Percentiles rank a stretch among this genome's conserved stretches.
Conservation (phyloP, 768 basidiomycete species). For the Leccinellum rugosiceps region DNA sequence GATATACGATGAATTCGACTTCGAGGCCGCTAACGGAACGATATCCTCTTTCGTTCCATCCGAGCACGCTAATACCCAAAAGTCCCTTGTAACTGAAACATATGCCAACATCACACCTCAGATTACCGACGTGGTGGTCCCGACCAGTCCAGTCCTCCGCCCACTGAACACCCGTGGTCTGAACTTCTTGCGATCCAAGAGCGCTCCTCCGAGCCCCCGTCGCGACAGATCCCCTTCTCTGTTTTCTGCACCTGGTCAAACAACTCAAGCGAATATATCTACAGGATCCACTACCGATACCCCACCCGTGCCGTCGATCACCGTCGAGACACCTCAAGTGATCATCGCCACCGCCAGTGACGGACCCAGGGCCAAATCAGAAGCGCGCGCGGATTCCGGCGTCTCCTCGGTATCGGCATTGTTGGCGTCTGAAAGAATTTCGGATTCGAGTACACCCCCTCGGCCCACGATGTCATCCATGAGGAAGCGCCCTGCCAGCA, state of each 20-base stretch:
- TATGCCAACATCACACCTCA: slow-evolving; percentile 4
- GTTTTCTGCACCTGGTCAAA: slow-evolving; percentile 4
- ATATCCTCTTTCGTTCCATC: slow-evolving; percentile 40
- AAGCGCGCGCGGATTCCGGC: not conserved
- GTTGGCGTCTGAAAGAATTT: not conserved
- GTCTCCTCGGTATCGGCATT: not conserved
- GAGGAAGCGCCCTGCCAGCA: slow-evolving; percentile 19
- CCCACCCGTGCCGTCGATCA: not conserved
- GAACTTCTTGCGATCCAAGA: slow-evolving; percentile 51
- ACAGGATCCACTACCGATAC: not conserved
- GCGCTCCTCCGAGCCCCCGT: slow-evolving; percentile 56
- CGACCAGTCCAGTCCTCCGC: slow-evolving; percentile 31
- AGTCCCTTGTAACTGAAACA: slow-evolving; percentile 23
- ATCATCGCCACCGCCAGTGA: not conserved
- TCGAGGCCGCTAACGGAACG: slow-evolving; percentile 65
- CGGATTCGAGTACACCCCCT: not conserved
- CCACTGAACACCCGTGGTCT: slow-evolving; percentile 46
- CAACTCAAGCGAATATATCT: not conserved
- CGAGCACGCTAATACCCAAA: slow-evolving; percentile 32
- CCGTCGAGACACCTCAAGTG: not conserved
- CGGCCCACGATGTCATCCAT: not conserved
- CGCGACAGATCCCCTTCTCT: slow-evolving; percentile 7
- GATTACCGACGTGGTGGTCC: slow-evolving; percentile 5
- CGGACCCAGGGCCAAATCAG: slow-evolving; percentile 1
- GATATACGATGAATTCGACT: slow-evolving; percentile 89